Evolutionary conservation across 176 grass and related monocot genomes (phyloP).

Genomic region (Bolboschoenus planiculmis): DNA sequence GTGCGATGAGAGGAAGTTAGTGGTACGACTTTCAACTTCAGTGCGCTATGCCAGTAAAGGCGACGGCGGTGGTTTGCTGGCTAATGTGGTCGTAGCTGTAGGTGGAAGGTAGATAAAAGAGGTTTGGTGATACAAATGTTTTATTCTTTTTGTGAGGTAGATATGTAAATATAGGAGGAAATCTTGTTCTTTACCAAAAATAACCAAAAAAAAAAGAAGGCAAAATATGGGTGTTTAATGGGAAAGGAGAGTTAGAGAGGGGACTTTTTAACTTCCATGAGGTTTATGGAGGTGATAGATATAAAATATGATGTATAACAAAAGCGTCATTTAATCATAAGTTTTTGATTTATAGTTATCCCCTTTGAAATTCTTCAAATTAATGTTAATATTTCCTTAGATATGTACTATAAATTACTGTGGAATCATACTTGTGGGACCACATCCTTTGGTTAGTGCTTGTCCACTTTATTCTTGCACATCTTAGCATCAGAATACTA

Average conservation of each 20-base stretch:
- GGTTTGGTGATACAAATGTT: conserved; percentile 41
- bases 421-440: not conserved
- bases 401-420: not conserved
- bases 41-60: conserved; percentile 25
- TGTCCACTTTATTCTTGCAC: not conserved
- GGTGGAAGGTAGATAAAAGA: conserved; percentile 44
- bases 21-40: conserved; percentile 39
- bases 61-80: conserved; percentile 37
- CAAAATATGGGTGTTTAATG: conserved; percentile 23
- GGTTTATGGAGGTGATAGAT: conserved; percentile 58
- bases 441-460: not conserved
- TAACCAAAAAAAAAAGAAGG: not conserved
- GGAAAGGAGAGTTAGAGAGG: conserved; percentile 28
- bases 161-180: conserved; percentile 73
- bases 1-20: conserved; percentile 1
- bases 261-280: conserved; percentile 39
- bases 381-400: not conserved
- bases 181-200: conserved; percentile 8
- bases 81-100: conserved; percentile 42
- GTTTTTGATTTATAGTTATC: not conserved
- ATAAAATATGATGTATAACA: conserved; percentile 24
- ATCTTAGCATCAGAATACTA: conserved; percentile 17
- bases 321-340: not conserved
- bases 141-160: conserved; percentile 40
- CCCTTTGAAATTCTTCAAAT: not conserved